Conservation (phyloP, 1,284 basidiomycete species). For the Naganishia sp. region DNA sequence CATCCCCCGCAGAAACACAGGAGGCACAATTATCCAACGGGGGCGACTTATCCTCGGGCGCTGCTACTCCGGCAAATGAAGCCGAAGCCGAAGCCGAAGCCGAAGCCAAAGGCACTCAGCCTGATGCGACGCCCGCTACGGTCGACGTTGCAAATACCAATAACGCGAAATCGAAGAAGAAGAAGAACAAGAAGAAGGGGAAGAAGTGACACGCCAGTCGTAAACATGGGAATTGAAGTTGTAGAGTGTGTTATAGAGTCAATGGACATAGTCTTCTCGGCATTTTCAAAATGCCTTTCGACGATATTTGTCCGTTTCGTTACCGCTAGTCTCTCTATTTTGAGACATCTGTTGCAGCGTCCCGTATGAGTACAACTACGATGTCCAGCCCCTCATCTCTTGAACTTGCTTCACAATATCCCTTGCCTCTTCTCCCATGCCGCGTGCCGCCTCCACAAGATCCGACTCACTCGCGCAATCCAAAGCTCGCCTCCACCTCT, state of each 20-base stretch:
- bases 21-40: not conserved
- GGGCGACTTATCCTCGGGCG: not conserved
- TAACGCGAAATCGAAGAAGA: constrained; percentile 39
- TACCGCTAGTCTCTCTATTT: not conserved
- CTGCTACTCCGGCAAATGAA: constrained; percentile 2
- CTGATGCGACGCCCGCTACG: too few relatives aligned
- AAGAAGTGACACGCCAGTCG: constrained; percentile 33
- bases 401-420: constrained; percentile 10
- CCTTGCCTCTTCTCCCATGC: constrained; percentile 18
- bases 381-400: constrained; percentile 13
- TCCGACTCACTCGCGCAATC: constrained; percentile 14
- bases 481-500: constrained; percentile 62
- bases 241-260: not conserved
- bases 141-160: not conserved
- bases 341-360: not conserved
- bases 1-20: too few relatives aligned
- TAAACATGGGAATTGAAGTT: not conserved
- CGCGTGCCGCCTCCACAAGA: constrained; percentile 9
- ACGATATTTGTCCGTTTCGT: not conserved
- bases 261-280: too few relatives aligned
- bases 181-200: constrained; percentile 49
- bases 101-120: not conserved
- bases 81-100: not conserved
- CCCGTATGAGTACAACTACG: not conserved
- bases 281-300: too few relatives aligned